Percentiles rank a stretch among this genome's conserved stretches.
Conservation (phyloP, 345 rosid genomes). For the Melaleuca alternifolia region DNA sequence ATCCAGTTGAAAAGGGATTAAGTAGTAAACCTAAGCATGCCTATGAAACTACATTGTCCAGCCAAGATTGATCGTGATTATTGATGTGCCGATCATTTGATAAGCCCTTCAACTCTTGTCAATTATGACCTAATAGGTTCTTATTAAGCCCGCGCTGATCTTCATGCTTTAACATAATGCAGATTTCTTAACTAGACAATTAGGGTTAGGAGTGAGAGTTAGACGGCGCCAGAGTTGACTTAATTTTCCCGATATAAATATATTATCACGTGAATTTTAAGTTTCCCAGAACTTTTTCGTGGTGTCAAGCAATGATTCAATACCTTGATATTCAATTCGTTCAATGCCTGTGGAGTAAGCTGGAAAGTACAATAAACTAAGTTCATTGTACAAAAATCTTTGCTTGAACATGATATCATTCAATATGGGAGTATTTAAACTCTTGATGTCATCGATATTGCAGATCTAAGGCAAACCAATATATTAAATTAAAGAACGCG, state of each 20-base stretch:
- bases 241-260: neutral
- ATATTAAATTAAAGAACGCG: neutral
- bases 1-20: neutral
- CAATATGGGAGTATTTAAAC: neutral
- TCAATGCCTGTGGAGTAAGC: neutral
- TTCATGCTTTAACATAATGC: neutral
- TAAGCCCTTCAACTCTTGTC: neutral
- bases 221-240: neutral
- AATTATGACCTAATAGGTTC: neutral
- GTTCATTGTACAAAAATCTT: neutral
- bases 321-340: neutral
- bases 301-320: neutral
- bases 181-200: neutral
- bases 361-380: neutral
- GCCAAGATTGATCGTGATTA: neutral
- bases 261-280: neutral
- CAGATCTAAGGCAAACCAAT: neutral
- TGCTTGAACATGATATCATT: neutral
- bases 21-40: neutral
- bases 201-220: neutral
- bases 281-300: neutral
- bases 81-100: neutral
- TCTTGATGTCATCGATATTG: neutral
- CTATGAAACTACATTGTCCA: neutral
- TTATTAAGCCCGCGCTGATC: neutral